phyloP scores from a whole-genome alignment of 148 eudicot species.

The Heliosperma pusillum region DNA sequence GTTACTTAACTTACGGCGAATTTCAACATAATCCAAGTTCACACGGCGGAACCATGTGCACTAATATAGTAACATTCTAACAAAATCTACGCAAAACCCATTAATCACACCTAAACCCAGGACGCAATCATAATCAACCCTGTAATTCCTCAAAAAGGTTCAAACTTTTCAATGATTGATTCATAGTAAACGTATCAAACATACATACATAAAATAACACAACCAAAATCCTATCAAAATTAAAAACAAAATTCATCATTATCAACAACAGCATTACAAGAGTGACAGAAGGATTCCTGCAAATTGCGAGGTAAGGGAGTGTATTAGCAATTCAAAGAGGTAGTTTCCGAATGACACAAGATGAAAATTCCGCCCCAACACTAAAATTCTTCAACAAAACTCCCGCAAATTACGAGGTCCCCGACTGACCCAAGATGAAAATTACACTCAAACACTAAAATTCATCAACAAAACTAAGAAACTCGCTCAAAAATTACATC shows the following conservation, averaged over 20 bases:
- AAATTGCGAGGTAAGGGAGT: too few species aligned
- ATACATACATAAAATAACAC: neutral
- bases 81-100: neutral
- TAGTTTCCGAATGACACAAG: neutral
- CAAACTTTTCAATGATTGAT: neutral
- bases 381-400: neutral
- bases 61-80: neutral
- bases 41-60: slow-evolving; percentile 18
- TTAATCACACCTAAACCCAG: neutral
- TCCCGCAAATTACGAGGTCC: too few species aligned
- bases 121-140: slow-evolving; percentile 3
- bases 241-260: too few species aligned
- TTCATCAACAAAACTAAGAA: neutral
- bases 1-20: neutral
- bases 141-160: slow-evolving; percentile 2
- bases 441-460: neutral
- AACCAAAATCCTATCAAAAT: neutral
- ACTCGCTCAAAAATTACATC: neutral
- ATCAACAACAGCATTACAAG: too few species aligned
- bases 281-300: too few species aligned
- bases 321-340: too few species aligned
- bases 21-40: neutral
- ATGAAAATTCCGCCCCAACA: neutral
- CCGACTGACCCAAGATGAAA: neutral
- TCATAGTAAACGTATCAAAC: neutral